Conservation (phyloP, 1,139 yeast genomes). For the Suhomyces chickasaworum region DNA sequence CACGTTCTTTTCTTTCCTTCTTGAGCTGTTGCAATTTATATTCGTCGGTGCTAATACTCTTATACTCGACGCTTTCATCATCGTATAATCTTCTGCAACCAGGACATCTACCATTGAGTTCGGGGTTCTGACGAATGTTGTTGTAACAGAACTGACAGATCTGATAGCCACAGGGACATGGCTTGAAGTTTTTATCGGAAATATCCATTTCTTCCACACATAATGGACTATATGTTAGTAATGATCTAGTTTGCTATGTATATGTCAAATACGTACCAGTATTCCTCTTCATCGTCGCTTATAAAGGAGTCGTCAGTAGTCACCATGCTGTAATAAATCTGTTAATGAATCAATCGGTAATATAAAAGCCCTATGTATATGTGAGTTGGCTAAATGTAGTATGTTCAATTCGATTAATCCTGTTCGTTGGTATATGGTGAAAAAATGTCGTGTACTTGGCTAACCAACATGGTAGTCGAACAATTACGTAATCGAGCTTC, state of each 20-base stretch:
- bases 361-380: neutral
- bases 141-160: constrained; percentile 98
- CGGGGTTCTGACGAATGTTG: constrained; percentile 93
- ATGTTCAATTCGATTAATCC: neutral
- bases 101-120: constrained; percentile 93
- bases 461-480: neutral
- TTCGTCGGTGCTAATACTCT: constrained; percentile 81
- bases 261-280: constrained; percentile 47
- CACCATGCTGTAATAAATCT: constrained; percentile 20
- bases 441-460: constrained; percentile 12
- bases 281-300: constrained; percentile 81
- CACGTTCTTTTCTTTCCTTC: constrained; percentile 79
- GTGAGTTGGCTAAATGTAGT: neutral
- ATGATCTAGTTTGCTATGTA: neutral
- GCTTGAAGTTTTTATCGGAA: constrained; percentile 93
- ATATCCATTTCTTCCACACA: constrained; percentile 98
- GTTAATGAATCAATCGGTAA: neutral
- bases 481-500: constrained; percentile 7
- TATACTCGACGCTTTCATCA: constrained; percentile 90
- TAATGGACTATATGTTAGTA: constrained; percentile 62
- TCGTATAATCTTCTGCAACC: constrained; percentile 95
- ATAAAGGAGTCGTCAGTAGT: constrained; percentile 53
- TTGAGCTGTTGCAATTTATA: constrained; percentile 75
- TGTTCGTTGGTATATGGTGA: constrained; percentile 2
- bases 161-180: constrained; percentile 99